Percentiles rank a stretch among this genome's conserved stretches.
These are phyloP conservation scores for Dalbergia cochinchinensis DNA, from an alignment of 306 rosid genomes.

Conservation along the genomic window DNA sequence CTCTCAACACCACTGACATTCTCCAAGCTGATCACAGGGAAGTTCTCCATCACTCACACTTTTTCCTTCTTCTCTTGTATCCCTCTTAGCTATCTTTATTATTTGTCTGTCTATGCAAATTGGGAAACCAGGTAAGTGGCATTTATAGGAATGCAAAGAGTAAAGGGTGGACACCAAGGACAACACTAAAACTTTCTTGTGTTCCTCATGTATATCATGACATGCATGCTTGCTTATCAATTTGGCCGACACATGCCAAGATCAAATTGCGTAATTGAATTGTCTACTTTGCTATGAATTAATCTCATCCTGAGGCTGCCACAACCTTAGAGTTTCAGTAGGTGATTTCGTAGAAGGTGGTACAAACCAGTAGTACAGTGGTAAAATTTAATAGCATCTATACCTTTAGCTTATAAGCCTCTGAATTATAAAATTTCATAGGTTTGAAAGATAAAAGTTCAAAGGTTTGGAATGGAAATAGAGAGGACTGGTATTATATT, in stretches of 20 bases:
- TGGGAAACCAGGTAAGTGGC: neutral
- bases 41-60: conserved; percentile 59
- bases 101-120: neutral
- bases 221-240: neutral
- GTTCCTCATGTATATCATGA: conserved; percentile 10
- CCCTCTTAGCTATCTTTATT: neutral
- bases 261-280: conserved; percentile 29
- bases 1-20: conserved; percentile 67
- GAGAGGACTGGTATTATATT: too few species aligned
- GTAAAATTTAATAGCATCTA: neutral
- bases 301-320: neutral
- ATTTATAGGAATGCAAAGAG: conserved; percentile 34
- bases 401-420: too few species aligned
- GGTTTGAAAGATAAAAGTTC: too few species aligned
- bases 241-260: neutral
- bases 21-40: conserved; percentile 73
- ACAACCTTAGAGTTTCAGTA: neutral
- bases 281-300: neutral
- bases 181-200: neutral
- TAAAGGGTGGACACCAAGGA: neutral
- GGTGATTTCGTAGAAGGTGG: conserved; percentile 16
- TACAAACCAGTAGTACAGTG: neutral
- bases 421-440: too few species aligned
- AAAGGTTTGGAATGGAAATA: too few species aligned
- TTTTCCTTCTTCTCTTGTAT: neutral